phyloP scores from a whole-genome alignment of 116 monocot species.

The Zostera marina region DNA sequence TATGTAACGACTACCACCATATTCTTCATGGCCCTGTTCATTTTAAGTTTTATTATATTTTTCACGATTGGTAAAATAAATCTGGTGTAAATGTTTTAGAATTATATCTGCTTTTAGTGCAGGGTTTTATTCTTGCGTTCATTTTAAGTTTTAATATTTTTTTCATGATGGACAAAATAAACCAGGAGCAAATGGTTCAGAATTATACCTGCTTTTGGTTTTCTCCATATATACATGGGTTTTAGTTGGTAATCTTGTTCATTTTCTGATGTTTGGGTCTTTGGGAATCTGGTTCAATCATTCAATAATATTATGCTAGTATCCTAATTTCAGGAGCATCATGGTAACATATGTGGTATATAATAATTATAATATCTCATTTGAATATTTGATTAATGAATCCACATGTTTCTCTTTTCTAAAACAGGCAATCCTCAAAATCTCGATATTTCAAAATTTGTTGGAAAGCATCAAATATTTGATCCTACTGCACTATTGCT shows the following conservation, averaged over 20 bases:
- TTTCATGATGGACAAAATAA: background rate
- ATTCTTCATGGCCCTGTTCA: no score
- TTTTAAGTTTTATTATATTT: no score
- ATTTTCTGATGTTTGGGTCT: no score
- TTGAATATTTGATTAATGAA: slow-evolving; percentile 7
- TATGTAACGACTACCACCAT: no score
- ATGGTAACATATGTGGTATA: background rate
- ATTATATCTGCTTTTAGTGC: background rate
- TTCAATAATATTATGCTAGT: background rate
- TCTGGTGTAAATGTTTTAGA: background rate
- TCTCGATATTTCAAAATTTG: slow-evolving; percentile 36
- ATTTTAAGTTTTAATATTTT: no score
- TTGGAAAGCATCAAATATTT: slow-evolving; percentile 33
- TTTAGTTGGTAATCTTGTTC: background rate
- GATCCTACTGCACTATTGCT: slow-evolving; percentile 25
- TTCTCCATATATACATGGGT: background rate
- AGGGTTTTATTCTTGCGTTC: background rate
- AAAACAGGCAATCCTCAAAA: slow-evolving; percentile 29
- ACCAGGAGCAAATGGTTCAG: background rate
- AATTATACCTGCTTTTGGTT: background rate
- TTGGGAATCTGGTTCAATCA: background rate
- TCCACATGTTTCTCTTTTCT: slow-evolving; percentile 8
- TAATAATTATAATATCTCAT: background rate
- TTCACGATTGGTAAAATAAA: background rate
- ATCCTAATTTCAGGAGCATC: background rate